Evolutionary conservation across 2,329 filamentous ascomycete species (phyloP), one percentile per base, ranked within the genome.

Genomic region (Colletotrichum sp.): DNA sequence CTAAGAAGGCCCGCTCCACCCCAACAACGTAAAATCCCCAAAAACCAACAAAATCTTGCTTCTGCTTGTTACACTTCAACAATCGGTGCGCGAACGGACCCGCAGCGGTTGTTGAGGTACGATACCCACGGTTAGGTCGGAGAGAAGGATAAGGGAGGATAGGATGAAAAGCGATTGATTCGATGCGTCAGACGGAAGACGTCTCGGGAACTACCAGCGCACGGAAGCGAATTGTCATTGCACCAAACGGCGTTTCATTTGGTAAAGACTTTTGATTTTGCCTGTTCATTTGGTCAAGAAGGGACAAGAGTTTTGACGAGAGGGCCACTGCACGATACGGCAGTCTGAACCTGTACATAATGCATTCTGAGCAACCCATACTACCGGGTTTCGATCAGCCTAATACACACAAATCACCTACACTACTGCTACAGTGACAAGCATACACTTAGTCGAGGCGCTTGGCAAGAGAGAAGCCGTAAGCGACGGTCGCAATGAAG

Each of bases 381-480:
- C 55, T 55, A 70, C 22, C 30, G 32, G 60, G 73, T 39, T 71
- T 59, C 18, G 48, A 44, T 68, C 28, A 36, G 59, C 52, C 32
- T 73, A 48, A 70, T 55, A 69, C 22, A 59, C 22, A 71, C n/a
- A 52, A 16, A 22, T 63, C 60, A 39, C 15, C 28, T 30, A 36
- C 30, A 70, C 28, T 69, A 16, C 5, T 22, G 18, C 30, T 30
- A 66, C 30, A n/a, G 32, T 32, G 15, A 66, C 55, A 34, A 15
- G 22, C 48, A 39, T 44, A 13, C 4, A 22, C 55, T n/a, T 84
- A 92, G 67, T 88, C 84, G 66, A 96, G 82, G 77, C 91, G 90
- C 77, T 91, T 89, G 15, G 92, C 93, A 62, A 99, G 86, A 10
- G 93, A 90, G 79, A 95, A 90, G 1, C 95, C 96, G 86, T 99